Percentiles rank a stretch among this genome's conserved stretches.
These are phyloP conservation scores for Epichloe hybrida DNA, from an alignment of 2,329 filamentous ascomycete species.

Conservation along the genomic window DNA sequence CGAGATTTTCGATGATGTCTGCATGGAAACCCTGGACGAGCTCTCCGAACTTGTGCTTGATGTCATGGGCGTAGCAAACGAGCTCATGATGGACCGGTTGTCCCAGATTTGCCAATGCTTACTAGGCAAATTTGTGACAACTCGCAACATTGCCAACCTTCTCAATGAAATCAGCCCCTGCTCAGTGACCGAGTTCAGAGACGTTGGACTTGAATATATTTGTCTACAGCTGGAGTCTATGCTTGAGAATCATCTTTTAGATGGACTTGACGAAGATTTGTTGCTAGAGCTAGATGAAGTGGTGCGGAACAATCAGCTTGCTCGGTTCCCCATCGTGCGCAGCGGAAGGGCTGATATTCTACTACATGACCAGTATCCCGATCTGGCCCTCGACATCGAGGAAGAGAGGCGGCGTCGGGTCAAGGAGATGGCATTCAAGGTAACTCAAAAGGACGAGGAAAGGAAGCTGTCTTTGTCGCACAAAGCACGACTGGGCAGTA, in stretches of 20 bases:
- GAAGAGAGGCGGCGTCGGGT: constrained; percentile 58
- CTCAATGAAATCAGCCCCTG: constrained; percentile 79
- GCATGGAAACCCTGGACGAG: constrained; percentile 59
- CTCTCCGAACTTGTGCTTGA: constrained; percentile 85
- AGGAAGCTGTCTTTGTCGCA: constrained; percentile 46
- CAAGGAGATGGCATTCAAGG: constrained; percentile 61
- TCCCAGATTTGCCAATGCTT: constrained; percentile 80
- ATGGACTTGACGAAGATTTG: constrained; percentile 76
- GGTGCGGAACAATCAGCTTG: constrained; percentile 70
- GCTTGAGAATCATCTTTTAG: constrained; percentile 78
- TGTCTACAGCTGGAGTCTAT: constrained; percentile 84
- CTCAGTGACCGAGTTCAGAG: constrained; percentile 72
- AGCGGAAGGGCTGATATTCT: constrained; percentile 57
- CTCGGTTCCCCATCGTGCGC: constrained; percentile 62
- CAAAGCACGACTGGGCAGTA: constrained; percentile 44
- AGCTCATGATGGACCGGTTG: constrained; percentile 86
- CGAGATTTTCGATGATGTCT: constrained; percentile 68
- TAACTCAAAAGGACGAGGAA: constrained; percentile 48
- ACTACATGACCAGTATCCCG: constrained; percentile 51
- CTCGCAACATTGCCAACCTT: constrained; percentile 71
- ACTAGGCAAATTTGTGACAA: constrained; percentile 72
- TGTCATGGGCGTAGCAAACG: constrained; percentile 79
- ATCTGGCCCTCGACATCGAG: constrained; percentile 50
- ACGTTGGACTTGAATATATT: constrained; percentile 78
- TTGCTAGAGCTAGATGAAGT: constrained; percentile 65